Conservation (phyloP, 129 eudicot species). For the Centaurea solstitialis region DNA sequence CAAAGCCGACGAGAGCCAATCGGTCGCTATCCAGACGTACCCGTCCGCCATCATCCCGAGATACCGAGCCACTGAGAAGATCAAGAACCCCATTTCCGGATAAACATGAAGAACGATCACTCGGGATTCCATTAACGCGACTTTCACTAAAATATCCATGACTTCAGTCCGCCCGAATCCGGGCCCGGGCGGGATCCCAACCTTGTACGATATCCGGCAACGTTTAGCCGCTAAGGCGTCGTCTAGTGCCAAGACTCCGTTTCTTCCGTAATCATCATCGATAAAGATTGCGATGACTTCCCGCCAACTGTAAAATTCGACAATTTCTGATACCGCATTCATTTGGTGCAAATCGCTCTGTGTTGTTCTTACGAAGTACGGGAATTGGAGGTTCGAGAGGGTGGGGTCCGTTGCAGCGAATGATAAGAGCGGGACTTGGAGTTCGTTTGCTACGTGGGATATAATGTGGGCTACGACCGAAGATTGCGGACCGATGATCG, state of each 20-base stretch:
- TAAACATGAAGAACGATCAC: conserved; percentile 80
- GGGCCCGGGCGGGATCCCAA: conserved; percentile 63
- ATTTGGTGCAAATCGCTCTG: conserved; percentile 84
- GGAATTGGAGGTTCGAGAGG: conserved; percentile 73
- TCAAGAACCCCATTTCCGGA: conserved; percentile 61
- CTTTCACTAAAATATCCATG: conserved; percentile 79
- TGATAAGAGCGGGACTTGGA: conserved; percentile 81
- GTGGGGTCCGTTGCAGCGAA: conserved; percentile 96
- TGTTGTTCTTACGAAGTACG: conserved; percentile 76
- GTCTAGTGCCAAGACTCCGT: conserved; percentile 76
- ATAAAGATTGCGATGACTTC: conserved; percentile 64
- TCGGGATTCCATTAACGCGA: conserved; percentile 78
- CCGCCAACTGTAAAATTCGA: conserved; percentile 71
- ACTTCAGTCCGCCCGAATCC: conserved; percentile 54
- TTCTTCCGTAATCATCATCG: conserved; percentile 95
- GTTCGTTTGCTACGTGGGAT: conserved; percentile 68
- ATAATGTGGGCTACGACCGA: conserved; percentile 84
- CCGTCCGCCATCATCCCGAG: conserved; percentile 94
- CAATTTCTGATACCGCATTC: conserved; percentile 73
- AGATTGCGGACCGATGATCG: conserved; percentile 90
- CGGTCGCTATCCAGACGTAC: conserved; percentile 91
- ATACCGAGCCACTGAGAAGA: conserved; percentile 66
- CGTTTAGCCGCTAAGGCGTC: conserved; percentile 83
- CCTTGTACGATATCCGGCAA: conserved; percentile 64
- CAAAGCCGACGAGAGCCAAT: conserved; percentile 80